Base-by-base conservation (phyloP, 805 yeast genomes). In the Candida boleticola region DNA sequence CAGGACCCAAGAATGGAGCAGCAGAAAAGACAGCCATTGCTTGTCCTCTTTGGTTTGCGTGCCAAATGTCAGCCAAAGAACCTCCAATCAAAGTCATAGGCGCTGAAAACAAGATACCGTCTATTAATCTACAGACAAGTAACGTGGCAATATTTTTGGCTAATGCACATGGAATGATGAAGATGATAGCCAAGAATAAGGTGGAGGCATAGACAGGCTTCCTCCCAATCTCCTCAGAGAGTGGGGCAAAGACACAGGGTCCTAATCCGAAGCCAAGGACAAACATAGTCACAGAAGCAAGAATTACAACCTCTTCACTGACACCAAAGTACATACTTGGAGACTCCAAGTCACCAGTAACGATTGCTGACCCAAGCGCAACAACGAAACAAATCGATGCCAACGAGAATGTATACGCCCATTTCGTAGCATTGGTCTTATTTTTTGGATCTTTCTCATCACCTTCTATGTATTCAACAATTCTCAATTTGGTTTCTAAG, bases 1-100 rank as follows among this genome's bases (percentile, higher is more conserved):
- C 76, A 7, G 85, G 84, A 33, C 83, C 85, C 37, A 79, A 43
- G 53, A 78, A 76, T 2, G 85, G 84, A 29, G 84, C 85, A 32
- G 80, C 79, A 33, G 68, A 60, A 49, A 69, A 69, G n/a, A 68
- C 60, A 16, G 71, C 65, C 74, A 70, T 70, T 16, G 73, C 72
- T 23, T 60, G 46, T 36, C 74, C 74, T 45, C 74, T 54, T 14
- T 70, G 65, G 9, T 56, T 22, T 13, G 55, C 69, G 1, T 45
- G 46, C 61, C 69, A 70, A 44, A 70, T 59, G 51, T 70, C 75
- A 4, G 73, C 68, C 29, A 70, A 57, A 19, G 68, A 62, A 31
- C 75, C 75, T 22, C 74, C 75, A 51, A 70, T 69, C 42, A 70
- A 51, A 40, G 72, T 65, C 74, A 70, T 68, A 36, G 75, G 75